Evolutionary conservation across 1,284 basidiomycete genomes (phyloP), one percentile per base, ranked within the genome.

Genomic region (Ceratobasidium sp.): DNA sequence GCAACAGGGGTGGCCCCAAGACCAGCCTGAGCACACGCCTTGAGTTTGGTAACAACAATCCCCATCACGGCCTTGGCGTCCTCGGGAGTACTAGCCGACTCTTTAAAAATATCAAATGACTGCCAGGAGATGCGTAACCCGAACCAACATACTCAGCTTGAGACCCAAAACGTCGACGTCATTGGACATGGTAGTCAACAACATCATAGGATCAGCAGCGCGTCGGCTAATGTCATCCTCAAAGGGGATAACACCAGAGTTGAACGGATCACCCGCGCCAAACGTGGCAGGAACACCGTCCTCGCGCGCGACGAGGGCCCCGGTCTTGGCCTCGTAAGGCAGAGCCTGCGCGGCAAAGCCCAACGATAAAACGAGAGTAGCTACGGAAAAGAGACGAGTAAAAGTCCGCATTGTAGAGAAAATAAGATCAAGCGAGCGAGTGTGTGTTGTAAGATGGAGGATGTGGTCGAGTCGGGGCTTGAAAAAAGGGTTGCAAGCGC

Each of bases 331-430:
- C 20, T 20, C 30, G 18, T 18, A 3, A 41, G 59, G 59, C 33
- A 35, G 59, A n/a, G 59, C 59, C 6, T 41, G 59, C 12, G 59
- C 59, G 33, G 41, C 20, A 20, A 62, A 62, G 33, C 59, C 59
- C 2, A 62, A n/a, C 3, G 59, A 62, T 10, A 62, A 30, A 16
- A 60, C 16, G 14, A 62, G 18, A 62, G 59, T n/a, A 35, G 41
- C 30, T 20, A 62, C n/a, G 33, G 59, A 62, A 30, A 62, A 41
- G 35, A 62, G 35, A 35, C 59, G 59, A 41, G 33, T n/a, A 41
- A 62, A 62, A 41, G 59, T 41, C 35, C 33, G 59, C 59, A 62
- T 62, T 4, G 23, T 41, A 62, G 6, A 44, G 10, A 44, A 44
- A 44, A 44, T 12, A 44, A 44, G 41, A 12, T 8, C 10, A 12